Percentiles rank a stretch among this genome's conserved stretches.
Evolutionary conservation across 768 basidiomycete genomes (phyloP).

Genomic region (Tricholoma saponaceum): DNA sequence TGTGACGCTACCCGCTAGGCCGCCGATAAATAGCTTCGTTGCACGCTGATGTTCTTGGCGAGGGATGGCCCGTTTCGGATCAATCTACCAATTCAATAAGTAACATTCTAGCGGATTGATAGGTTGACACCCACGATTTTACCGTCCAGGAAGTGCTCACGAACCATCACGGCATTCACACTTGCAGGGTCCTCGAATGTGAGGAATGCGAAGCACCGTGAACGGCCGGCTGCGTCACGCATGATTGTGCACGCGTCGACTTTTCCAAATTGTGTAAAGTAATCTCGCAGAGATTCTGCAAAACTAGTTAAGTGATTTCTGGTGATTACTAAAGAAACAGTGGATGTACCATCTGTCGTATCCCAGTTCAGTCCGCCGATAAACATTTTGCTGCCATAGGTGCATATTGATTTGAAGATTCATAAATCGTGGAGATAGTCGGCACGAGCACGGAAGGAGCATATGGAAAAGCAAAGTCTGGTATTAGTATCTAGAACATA

Average conservation of each 20-base stretch:
- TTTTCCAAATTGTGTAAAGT: constrained; percentile 95
- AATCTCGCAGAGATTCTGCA: constrained; percentile 73
- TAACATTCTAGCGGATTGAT: not conserved
- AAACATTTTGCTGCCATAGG: constrained; percentile 90
- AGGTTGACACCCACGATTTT: constrained; percentile 73
- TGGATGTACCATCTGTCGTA: constrained; percentile 91
- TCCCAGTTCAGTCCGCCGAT: constrained; percentile 99
- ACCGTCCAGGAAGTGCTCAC: constrained; percentile 93
- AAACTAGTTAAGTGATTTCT: constrained; percentile 37
- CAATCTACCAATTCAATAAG: constrained; percentile 62
- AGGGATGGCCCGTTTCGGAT: constrained; percentile 98
- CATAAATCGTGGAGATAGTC: constrained; percentile 18
- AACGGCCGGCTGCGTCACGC: constrained; percentile 93
- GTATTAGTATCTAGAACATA: constrained; percentile 82
- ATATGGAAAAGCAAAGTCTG: constrained; percentile 52
- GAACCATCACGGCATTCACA: constrained; percentile 93
- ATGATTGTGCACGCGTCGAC: constrained; percentile 98
- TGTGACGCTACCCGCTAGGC: constrained; percentile 87
- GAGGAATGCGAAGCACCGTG: constrained; percentile 95
- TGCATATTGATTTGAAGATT: constrained; percentile 10
- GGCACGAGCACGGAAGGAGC: constrained; percentile 21
- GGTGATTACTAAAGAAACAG: constrained; percentile 32
- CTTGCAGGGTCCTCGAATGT: constrained; percentile 92
- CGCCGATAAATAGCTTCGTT: constrained; percentile 95
- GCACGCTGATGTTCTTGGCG: constrained; percentile 92